A percentile compares a stretch with the other conserved stretches of the same genome.
These are phyloP conservation scores for Dimargaris xerosporica DNA, from an alignment of 192 early-diverging fungal genomes.

Conservation along the genomic window DNA sequence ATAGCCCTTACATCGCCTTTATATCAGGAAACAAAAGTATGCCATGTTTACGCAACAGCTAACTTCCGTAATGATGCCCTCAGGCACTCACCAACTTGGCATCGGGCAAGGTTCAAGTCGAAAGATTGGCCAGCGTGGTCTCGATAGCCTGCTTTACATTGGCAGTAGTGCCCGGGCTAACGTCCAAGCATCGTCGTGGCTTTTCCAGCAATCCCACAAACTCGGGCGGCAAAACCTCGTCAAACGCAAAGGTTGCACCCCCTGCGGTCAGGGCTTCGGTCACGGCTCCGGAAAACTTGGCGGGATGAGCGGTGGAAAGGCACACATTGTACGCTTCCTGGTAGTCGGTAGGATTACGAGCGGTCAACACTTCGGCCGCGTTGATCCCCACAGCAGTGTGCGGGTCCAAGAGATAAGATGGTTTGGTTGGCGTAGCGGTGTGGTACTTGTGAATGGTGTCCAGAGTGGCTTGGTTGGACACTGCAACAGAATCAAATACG, in stretches of 20 bases:
- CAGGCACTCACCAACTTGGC: no score
- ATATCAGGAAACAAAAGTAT: no score
- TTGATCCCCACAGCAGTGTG: slow-evolving; percentile 92
- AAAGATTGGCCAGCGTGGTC: slow-evolving; percentile 16
- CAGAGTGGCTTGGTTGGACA: slow-evolving; percentile 57
- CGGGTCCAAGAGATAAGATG: slow-evolving; percentile 75
- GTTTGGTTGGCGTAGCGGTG: slow-evolving; percentile 27
- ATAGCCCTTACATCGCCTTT: no score
- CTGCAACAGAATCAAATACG: slow-evolving; percentile 57
- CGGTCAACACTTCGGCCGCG: slow-evolving; percentile 47
- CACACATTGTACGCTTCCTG: slow-evolving; percentile 34
- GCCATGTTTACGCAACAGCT: no score
- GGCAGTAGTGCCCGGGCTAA: slow-evolving; percentile 30
- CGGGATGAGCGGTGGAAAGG: slow-evolving; percentile 86
- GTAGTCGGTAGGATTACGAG: slow-evolving; percentile 12
- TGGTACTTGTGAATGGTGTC: slow-evolving; percentile 59
- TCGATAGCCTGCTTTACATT: slow-evolving; percentile 37
- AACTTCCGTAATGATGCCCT: no score
- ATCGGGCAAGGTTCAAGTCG: no score
- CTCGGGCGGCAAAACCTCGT: slow-evolving; percentile 44
- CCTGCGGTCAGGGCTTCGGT: slow-evolving; percentile 44
- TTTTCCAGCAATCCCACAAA: slow-evolving; percentile 56
- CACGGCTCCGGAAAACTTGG: slow-evolving; percentile 92
- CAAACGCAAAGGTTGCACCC: slow-evolving; percentile 32
- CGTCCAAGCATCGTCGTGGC: slow-evolving; percentile 39